Conservation (phyloP, 352 stramenopile genomes). For the Phytophthora sp. region DNA sequence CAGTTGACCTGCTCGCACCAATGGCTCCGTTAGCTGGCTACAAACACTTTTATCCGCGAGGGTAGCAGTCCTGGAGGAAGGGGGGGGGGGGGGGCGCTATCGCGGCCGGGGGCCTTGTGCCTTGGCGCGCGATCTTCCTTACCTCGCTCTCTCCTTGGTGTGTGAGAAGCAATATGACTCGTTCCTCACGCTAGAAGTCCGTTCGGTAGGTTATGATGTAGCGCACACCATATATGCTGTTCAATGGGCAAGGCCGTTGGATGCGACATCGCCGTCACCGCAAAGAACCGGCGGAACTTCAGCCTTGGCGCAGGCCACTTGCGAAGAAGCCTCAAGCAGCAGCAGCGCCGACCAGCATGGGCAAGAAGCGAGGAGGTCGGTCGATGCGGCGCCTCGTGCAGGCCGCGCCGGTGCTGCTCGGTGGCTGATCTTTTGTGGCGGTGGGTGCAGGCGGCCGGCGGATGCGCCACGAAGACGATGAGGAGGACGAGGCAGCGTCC, state of each 20-base stretch:
- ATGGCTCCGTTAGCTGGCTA: not conserved
- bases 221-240: no score
- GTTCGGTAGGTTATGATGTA: no score
- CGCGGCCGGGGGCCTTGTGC: not conserved
- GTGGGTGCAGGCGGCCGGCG: constrained; percentile 40
- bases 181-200: no score
- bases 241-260: no score
- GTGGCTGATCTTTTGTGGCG: constrained; percentile 8
- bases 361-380: constrained; percentile 74
- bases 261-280: constrained; percentile 1
- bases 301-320: constrained; percentile 5
- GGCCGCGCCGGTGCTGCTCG: not conserved
- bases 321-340: not conserved
- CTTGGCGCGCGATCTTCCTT: constrained; percentile 19
- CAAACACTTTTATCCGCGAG: not conserved
- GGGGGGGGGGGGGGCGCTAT: no score
- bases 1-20: constrained; percentile 7
- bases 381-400: constrained; percentile 16
- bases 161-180: no score
- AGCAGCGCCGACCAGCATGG: constrained; percentile 39
- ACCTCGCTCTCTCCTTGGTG: constrained; percentile 3
- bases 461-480: constrained; percentile 73
- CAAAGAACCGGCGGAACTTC: constrained; percentile 12
- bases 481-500: constrained; percentile 74
- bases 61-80: no score